A percentile compares a stretch with the other conserved stretches of the same genome.
These are phyloP conservation scores for Atkinsonella hypoxylon DNA, from an alignment of 2,329 filamentous ascomycete species.

Conservation along the genomic window DNA sequence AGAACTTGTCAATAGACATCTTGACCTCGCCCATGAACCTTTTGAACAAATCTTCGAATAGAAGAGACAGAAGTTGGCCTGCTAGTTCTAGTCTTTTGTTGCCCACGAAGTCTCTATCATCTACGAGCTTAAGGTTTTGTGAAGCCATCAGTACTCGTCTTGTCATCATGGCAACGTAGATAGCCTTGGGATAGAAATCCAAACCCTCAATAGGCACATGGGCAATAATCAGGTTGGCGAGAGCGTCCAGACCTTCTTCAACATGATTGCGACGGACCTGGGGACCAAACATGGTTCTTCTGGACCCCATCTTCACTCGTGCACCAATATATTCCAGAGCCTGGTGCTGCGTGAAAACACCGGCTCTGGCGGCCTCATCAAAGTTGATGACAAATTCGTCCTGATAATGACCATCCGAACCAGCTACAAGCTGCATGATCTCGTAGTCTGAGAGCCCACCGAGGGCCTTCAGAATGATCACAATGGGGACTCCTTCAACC, in stretches of 20 bases:
- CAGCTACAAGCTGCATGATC: slow-evolving; percentile 82
- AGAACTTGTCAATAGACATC: slow-evolving; percentile 84
- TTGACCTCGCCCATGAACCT: slow-evolving; percentile 84
- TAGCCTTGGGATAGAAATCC: slow-evolving; percentile 92
- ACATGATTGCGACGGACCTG: slow-evolving; percentile 64
- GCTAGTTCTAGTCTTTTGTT: slow-evolving; percentile 95
- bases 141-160: slow-evolving; percentile 91
- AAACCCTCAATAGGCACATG: slow-evolving; percentile 86
- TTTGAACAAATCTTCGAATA: slow-evolving; percentile 98
- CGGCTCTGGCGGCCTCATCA: slow-evolving; percentile 74
- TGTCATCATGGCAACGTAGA: slow-evolving; percentile 96
- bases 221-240: slow-evolving; percentile 86
- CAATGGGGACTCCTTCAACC: slow-evolving; percentile 87
- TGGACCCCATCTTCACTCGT: slow-evolving; percentile 76
- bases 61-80: slow-evolving; percentile 80
- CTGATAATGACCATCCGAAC: slow-evolving; percentile 77
- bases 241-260: slow-evolving; percentile 83
- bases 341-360: slow-evolving; percentile 87
- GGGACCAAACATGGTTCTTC: slow-evolving; percentile 40
- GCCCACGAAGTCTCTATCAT: slow-evolving; percentile 94
- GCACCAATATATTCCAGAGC: slow-evolving; percentile 85
- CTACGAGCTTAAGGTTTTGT: slow-evolving; percentile 77
- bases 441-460: slow-evolving; percentile 91
- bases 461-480: slow-evolving; percentile 84
- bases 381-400: slow-evolving; percentile 95